Conservation (phyloP, 2,329 filamentous ascomycete genomes). For the Ceratocystis alfenasii region DNA sequence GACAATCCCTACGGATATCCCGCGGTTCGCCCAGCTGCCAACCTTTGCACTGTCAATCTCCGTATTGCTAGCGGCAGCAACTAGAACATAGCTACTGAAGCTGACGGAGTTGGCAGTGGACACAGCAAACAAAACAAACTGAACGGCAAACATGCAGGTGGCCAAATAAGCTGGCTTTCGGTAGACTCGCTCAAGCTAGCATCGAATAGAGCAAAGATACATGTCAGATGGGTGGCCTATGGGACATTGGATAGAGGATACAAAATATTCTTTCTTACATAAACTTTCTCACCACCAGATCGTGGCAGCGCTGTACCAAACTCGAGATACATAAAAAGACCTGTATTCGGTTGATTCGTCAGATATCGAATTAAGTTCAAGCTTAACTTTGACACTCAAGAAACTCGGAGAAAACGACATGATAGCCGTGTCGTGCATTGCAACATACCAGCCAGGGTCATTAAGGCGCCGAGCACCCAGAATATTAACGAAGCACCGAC, state of each 20-base stretch:
- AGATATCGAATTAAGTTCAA: no score
- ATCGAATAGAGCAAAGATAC: background rate
- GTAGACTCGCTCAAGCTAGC: slow-evolving; percentile 43
- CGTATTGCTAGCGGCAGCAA: slow-evolving; percentile 37
- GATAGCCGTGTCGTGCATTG: no score
- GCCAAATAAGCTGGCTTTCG: slow-evolving; percentile 43
- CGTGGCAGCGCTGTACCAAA: slow-evolving; percentile 51
- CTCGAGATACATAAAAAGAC: slow-evolving; percentile 50
- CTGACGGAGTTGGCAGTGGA: slow-evolving; percentile 47
- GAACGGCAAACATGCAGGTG: slow-evolving; percentile 46
- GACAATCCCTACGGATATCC: slow-evolving; percentile 42
- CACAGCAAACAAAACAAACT: slow-evolving; percentile 51
- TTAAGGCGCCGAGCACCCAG: slow-evolving; percentile 24
- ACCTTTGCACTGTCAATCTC: slow-evolving; percentile 34
- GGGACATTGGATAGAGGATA: no score
- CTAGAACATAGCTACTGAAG: slow-evolving; percentile 47
- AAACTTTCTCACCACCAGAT: slow-evolving; percentile 55
- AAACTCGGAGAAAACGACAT: no score
- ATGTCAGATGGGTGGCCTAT: background rate
- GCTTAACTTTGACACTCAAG: no score
- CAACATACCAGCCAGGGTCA: slow-evolving; percentile 16
- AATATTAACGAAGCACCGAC: slow-evolving; percentile 31
- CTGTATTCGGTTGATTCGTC: slow-evolving; percentile 31
- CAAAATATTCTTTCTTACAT: slow-evolving; percentile 27
- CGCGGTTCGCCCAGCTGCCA: slow-evolving; percentile 46